Conservation (phyloP, 2,329 filamentous ascomycete species). For the Diplodia corticola region DNA sequence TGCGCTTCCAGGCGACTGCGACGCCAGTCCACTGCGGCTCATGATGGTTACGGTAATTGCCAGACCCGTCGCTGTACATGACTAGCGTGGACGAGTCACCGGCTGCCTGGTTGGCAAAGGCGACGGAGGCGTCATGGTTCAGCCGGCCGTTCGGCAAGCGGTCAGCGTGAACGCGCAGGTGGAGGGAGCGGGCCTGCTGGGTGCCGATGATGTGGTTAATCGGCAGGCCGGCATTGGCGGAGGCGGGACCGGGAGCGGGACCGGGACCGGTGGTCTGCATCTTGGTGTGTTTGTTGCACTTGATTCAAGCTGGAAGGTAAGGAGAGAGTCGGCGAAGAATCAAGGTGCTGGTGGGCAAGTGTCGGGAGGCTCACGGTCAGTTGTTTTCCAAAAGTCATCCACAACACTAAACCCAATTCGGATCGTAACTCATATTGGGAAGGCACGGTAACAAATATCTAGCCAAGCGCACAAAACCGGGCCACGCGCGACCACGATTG, state of each 20-base stretch:
- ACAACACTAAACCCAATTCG: background rate
- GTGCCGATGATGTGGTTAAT: background rate
- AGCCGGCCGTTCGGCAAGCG: background rate
- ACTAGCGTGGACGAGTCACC: background rate
- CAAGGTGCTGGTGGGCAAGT: background rate
- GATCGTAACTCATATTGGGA: conserved; percentile 1
- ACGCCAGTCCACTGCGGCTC: background rate
- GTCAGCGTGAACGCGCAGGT: background rate
- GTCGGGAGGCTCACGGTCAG: background rate
- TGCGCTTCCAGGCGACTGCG: background rate
- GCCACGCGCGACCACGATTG: background rate
- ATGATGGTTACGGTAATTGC: background rate
- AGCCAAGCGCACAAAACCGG: background rate
- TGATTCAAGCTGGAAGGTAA: background rate
- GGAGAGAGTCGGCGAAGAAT: background rate
- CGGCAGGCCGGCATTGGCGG: background rate
- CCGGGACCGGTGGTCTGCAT: background rate
- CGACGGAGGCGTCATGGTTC: background rate
- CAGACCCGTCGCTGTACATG: background rate
- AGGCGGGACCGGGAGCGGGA: background rate
- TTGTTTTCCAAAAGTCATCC: background rate
- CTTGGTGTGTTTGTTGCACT: background rate
- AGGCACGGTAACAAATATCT: background rate
- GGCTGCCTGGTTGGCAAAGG: background rate
- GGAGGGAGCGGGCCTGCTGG: background rate